Conservation (phyloP, 1,284 basidiomycete genomes). For the Phellopilus nigrolimitatus region DNA sequence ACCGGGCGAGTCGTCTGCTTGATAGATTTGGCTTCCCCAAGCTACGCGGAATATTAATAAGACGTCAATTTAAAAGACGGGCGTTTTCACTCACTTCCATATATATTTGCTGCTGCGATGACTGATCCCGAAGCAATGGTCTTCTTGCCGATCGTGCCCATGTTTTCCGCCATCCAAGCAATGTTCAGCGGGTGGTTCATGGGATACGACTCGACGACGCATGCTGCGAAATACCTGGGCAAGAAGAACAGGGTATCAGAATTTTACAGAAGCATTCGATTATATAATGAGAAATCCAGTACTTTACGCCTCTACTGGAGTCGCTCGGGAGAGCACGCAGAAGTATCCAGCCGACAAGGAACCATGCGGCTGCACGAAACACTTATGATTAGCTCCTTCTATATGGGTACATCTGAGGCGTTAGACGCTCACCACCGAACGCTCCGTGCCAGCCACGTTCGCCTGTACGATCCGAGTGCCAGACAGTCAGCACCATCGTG, state of each 20-base stretch:
- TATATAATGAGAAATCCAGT: too few species aligned
- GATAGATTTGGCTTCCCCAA: constrained; percentile 31
- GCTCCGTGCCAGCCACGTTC: constrained; percentile 35
- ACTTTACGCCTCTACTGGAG: constrained; percentile 27
- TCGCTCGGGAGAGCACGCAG: constrained; percentile 30
- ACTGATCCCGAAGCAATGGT: constrained; percentile 34
- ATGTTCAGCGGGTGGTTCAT: constrained; percentile 36
- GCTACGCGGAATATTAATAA: not conserved
- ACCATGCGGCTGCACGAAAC: constrained; percentile 31
- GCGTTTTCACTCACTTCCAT: constrained; percentile 18
- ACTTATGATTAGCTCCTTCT: not conserved
- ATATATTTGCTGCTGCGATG: constrained; percentile 33
- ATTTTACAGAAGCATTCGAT: not conserved
- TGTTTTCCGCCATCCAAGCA: constrained; percentile 38
- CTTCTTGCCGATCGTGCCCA: constrained; percentile 32
- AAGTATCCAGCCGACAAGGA: constrained; percentile 34
- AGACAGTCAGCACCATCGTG: constrained; percentile 30
- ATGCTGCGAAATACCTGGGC: constrained; percentile 31
- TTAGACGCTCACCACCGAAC: constrained; percentile 28
- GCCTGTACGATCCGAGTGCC: constrained; percentile 32
- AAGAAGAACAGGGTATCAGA: not conserved
- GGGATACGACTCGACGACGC: constrained; percentile 35
- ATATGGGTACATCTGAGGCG: not conserved
- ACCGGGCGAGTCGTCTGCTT: constrained; percentile 34
- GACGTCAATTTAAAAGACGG: not conserved